phyloP scores from a whole-genome alignment of 495 filamentous ascomycete genomes.

The Podospora appendiculata region DNA sequence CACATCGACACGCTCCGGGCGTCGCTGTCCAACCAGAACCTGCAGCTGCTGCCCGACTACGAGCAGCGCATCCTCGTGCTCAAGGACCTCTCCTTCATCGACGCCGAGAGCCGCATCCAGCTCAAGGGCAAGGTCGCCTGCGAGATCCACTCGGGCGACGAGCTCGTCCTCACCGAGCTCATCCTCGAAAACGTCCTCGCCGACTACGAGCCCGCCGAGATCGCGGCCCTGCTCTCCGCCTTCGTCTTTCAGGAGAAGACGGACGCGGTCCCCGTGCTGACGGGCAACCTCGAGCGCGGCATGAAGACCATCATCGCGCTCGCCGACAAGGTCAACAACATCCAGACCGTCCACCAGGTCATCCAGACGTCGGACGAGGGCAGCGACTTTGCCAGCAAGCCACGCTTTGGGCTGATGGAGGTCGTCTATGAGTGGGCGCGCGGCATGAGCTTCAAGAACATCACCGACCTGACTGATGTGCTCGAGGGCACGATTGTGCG shows the following conservation, averaged over 20 bases:
- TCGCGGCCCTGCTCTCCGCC: constrained; percentile 84
- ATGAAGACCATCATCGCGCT: constrained; percentile 80
- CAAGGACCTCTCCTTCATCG: constrained; percentile 84
- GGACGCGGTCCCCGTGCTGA: constrained; percentile 73
- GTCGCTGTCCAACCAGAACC: constrained; percentile 90
- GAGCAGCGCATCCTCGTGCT: constrained; percentile 89
- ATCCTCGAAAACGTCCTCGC: constrained; percentile 94
- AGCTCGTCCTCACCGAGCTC: constrained; percentile 93
- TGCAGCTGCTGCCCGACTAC: constrained; percentile 95
- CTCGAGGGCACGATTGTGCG: constrained; percentile 94
- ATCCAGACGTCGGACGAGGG: constrained; percentile 80
- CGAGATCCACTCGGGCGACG: constrained; percentile 95
- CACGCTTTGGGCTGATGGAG: constrained; percentile 88
- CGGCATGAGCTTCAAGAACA: constrained; percentile 96
- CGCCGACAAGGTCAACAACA: constrained; percentile 80
- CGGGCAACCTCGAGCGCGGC: constrained; percentile 73
- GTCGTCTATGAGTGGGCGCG: constrained; percentile 98
- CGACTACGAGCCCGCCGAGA: constrained; percentile 92
- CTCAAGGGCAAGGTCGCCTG: constrained; percentile 98
- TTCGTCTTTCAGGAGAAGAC: constrained; percentile 99
- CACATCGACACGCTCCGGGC: constrained; percentile 79
- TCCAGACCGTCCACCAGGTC: constrained; percentile 83
- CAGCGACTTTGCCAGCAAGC: constrained; percentile 82
- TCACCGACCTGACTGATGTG: constrained; percentile 93
- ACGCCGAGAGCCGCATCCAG: constrained; percentile 73